Evolutionary conservation across 2,329 filamentous ascomycete species (phyloP).

Genomic region (Nemania bipapillata): DNA sequence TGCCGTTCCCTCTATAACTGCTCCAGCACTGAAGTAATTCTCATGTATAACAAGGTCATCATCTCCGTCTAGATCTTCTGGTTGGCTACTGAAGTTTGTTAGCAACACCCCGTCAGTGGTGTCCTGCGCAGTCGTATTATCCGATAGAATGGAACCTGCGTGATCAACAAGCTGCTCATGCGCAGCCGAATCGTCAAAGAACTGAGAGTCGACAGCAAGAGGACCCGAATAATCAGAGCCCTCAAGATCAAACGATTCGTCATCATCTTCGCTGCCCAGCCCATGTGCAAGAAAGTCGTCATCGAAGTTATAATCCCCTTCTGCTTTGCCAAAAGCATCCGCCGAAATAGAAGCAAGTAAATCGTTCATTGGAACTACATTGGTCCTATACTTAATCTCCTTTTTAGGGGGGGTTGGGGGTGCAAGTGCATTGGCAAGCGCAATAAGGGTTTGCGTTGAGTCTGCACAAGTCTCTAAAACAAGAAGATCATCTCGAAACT

Average conservation of each 20-base stretch:
- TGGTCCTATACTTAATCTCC: conserved; percentile 85
- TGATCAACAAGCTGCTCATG: conserved; percentile 63
- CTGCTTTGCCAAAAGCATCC: conserved; percentile 76
- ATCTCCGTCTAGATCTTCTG: conserved; percentile 60
- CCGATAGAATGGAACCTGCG: conserved; percentile 53
- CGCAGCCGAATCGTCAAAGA: conserved; percentile 58
- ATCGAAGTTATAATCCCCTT: conserved; percentile 71
- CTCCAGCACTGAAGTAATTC: conserved; percentile 76
- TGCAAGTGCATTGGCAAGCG: conserved; percentile 79
- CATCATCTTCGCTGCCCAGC: conserved; percentile 57
- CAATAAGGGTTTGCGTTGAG: conserved; percentile 91
- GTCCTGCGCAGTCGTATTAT: conserved; percentile 56
- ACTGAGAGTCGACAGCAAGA: conserved; percentile 58
- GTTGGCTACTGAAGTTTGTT: conserved; percentile 55
- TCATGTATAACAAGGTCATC: conserved; percentile 76
- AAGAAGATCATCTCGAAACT: conserved; percentile 84
- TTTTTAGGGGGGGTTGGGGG: conserved; percentile 86
- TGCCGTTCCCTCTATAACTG: conserved; percentile 71
- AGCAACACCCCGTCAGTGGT: conserved; percentile 60
- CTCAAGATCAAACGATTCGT: conserved; percentile 53
- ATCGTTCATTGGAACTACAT: conserved; percentile 85
- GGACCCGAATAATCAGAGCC: conserved; percentile 52
- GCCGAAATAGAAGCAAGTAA: conserved; percentile 90
- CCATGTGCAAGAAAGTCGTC: conserved; percentile 69
- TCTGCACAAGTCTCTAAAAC: conserved; percentile 96